A percentile compares a stretch with the other conserved stretches of the same genome.
These are phyloP conservation scores for Jasminum sambac DNA, from an alignment of 257 asterid genomes.

Conservation along the genomic window DNA sequence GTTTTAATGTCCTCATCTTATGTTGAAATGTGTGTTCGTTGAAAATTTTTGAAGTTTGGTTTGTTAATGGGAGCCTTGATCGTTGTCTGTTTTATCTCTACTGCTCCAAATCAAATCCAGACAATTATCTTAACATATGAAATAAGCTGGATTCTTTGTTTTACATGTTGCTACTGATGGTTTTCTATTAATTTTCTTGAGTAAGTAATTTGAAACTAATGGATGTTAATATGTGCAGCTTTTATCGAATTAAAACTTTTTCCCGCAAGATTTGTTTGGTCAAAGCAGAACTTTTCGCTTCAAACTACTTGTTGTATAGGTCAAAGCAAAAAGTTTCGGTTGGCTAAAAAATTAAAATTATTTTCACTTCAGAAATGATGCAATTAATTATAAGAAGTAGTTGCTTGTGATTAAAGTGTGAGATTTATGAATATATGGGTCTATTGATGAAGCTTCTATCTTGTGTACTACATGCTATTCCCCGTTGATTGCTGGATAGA, in stretches of 20 bases:
- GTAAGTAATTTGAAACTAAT: not conserved
- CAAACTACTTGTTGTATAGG: too few species aligned
- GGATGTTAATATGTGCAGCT: not conserved
- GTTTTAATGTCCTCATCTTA: not conserved
- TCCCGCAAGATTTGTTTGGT: not conserved
- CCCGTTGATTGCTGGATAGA: not conserved
- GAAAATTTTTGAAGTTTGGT: not conserved
- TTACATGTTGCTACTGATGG: not conserved
- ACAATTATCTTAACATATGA: not conserved
- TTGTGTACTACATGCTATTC: not conserved
- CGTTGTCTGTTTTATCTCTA: not conserved
- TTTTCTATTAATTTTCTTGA: slow-evolving; percentile 3
- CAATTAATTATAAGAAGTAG: not conserved
- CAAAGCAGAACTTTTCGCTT: not conserved
- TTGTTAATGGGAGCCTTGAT: not conserved
- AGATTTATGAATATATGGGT: not conserved
- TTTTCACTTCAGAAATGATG: not conserved
- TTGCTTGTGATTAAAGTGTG: not conserved
- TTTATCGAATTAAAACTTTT: not conserved
- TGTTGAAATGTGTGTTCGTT: not conserved
- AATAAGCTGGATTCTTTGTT: not conserved
- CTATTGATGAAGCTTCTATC: not conserved
- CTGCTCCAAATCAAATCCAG: slow-evolving; percentile 3
- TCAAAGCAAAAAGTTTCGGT: not conserved
- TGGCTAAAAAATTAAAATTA: not conserved